Evolutionary conservation across 2,329 filamentous ascomycete species (phyloP).

Genomic region (Apiospora rasikravindrae): DNA sequence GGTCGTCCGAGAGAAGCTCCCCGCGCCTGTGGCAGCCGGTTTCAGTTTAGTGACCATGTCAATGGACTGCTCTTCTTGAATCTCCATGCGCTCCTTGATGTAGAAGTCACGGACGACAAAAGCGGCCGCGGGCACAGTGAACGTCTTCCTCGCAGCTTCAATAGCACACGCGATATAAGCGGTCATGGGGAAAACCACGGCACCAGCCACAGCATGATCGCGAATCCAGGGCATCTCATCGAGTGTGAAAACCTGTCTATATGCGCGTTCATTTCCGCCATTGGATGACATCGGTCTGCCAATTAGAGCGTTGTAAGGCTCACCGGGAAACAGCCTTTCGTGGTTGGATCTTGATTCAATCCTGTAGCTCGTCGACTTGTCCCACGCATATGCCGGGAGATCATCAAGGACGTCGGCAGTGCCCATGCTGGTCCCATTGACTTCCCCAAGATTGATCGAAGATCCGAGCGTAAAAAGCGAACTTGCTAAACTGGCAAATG

Average conservation of each 20-base stretch:
- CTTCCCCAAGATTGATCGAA: constrained; percentile 19
- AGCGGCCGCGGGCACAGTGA: background rate
- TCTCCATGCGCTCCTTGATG: constrained; percentile 30
- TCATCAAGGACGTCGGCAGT: constrained; percentile 24
- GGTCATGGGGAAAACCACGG: constrained; percentile 26
- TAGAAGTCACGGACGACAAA: constrained; percentile 26
- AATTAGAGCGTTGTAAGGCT: constrained; percentile 12
- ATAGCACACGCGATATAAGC: constrained; percentile 26
- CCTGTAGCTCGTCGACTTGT: constrained; percentile 20
- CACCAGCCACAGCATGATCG: constrained; percentile 47
- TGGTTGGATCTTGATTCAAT: constrained; percentile 19
- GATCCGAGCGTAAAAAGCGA: constrained; percentile 23
- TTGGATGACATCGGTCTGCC: background rate
- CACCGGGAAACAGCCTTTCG: constrained; percentile 17
- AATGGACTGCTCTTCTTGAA: constrained; percentile 35
- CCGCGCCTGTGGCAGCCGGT: constrained; percentile 27
- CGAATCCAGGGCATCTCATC: constrained; percentile 16
- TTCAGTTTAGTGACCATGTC: constrained; percentile 35
- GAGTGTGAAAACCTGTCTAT: constrained; percentile 8
- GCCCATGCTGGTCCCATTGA: constrained; percentile 23
- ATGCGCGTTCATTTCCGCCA: constrained; percentile 5
- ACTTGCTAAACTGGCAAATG: constrained; percentile 20
- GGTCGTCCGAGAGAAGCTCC: constrained; percentile 26
- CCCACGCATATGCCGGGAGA: constrained; percentile 29
- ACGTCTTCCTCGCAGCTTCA: constrained; percentile 22